phyloP scores from a whole-genome alignment of 2,329 filamentous ascomycete genomes.

The Esteya vermicola region DNA sequence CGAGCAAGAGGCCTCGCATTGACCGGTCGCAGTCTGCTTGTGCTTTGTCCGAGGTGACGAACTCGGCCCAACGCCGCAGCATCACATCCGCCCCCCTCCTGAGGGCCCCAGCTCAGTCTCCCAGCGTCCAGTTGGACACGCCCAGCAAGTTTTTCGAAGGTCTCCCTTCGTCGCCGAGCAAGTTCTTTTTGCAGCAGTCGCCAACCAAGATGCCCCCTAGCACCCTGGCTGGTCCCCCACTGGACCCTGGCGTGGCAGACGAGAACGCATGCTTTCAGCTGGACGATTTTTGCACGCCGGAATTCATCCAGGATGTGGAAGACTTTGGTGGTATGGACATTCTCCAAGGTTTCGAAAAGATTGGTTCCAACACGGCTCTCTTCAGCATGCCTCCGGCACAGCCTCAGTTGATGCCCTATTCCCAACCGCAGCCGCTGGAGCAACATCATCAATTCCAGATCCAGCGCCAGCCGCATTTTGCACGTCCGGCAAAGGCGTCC shows the following conservation, averaged over 20 bases:
- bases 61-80: constrained; percentile 34
- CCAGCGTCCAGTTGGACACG: constrained; percentile 29
- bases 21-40: constrained; percentile 50
- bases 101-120: constrained; percentile 27
- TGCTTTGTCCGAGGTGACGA: constrained; percentile 46
- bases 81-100: constrained; percentile 35
- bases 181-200: constrained; percentile 27
- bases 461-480: too few relatives aligned
- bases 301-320: constrained; percentile 44
- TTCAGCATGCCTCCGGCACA: constrained; percentile 16
- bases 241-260: constrained; percentile 17
- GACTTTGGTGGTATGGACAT: constrained; percentile 53
- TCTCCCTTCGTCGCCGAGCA: constrained; percentile 42
- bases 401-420: constrained; percentile 14
- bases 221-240: not conserved
- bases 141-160: constrained; percentile 43
- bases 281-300: constrained; percentile 38
- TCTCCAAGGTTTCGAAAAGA: constrained; percentile 62
- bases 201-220: constrained; percentile 18
- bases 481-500: not conserved
- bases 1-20: constrained; percentile 42
- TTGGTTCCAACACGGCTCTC: constrained; percentile 34
- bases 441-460: constrained; percentile 2
- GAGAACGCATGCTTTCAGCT: constrained; percentile 28
- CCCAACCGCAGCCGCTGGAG: constrained; percentile 7